A percentile compares a stretch with the other conserved stretches of the same genome.
These are phyloP conservation scores for Pouteria campechiana DNA, from an alignment of 179 eudicot species.

Conservation along the genomic window DNA sequence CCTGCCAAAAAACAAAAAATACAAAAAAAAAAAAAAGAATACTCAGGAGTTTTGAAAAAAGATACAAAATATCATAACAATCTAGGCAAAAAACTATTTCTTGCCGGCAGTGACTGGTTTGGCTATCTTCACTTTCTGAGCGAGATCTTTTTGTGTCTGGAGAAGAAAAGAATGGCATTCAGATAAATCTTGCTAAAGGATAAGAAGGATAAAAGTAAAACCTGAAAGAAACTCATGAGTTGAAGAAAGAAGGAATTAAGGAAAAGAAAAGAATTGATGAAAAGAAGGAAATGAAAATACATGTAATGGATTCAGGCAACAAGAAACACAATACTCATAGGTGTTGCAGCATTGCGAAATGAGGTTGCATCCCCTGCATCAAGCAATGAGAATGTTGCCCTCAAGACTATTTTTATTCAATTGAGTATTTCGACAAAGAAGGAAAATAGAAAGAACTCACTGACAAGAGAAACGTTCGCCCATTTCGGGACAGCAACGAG, in stretches of 20 bases:
- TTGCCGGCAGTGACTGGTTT: conserved; percentile 83
- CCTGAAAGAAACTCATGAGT: background rate
- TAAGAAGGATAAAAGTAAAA: too few relatives aligned
- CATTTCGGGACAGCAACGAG: conserved; percentile 71
- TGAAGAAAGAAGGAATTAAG: background rate
- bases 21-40: background rate
- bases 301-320: conserved; percentile 76
- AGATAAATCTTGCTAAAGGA: too few relatives aligned
- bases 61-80: background rate
- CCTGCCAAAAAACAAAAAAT: conserved; percentile 32
- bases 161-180: conserved; percentile 4
- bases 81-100: background rate
- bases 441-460: conserved; percentile 52
- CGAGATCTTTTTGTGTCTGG: conserved; percentile 57
- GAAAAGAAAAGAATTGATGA: conserved; percentile 1
- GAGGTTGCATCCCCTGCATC: conserved; percentile 80
- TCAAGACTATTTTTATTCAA: conserved; percentile 3
- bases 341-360: conserved; percentile 87
- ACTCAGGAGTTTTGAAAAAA: background rate
- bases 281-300: conserved; percentile 16
- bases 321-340: conserved; percentile 91
- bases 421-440: background rate
- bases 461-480: conserved; percentile 90
- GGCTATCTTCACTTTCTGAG: conserved; percentile 66
- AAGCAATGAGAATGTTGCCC: conserved; percentile 3